phyloP scores from a whole-genome alignment of 441 rosid genomes.

The Gossypium lobatum region DNA sequence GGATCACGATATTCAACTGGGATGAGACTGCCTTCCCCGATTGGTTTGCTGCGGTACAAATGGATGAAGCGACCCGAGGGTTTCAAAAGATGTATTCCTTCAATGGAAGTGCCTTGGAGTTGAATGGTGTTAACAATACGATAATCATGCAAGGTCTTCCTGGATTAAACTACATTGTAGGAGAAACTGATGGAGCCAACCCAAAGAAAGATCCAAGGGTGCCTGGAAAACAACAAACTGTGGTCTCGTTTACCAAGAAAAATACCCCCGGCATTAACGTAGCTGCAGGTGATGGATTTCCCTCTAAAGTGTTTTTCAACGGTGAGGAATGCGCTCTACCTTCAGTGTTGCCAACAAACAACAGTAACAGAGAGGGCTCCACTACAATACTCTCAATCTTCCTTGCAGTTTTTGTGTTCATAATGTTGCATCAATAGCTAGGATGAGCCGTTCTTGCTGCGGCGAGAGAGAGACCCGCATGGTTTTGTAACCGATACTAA shows the following conservation, averaged over 20 bases:
- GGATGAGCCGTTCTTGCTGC: neutral
- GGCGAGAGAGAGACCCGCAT: constrained; percentile 5
- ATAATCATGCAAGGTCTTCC: constrained; percentile 69
- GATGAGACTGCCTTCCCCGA: constrained; percentile 58
- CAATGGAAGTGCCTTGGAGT: constrained; percentile 45
- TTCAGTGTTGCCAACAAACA: constrained; percentile 43
- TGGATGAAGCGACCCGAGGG: constrained; percentile 61
- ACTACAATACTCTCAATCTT: constrained; percentile 21
- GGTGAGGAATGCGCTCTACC: constrained; percentile 95
- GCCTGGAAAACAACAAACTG: constrained; percentile 95
- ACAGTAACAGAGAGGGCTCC: constrained; percentile 28
- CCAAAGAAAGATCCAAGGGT: constrained; percentile 50
- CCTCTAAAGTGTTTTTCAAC: constrained; percentile 83
- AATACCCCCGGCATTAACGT: constrained; percentile 57
- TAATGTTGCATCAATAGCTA: constrained; percentile 33
- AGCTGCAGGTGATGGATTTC: constrained; percentile 77
- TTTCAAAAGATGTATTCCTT: constrained; percentile 75
- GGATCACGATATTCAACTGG: constrained; percentile 89
- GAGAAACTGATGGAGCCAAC: constrained; percentile 46
- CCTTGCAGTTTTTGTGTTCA: constrained; percentile 29
- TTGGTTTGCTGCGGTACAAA: constrained; percentile 79
- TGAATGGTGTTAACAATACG: constrained; percentile 48
- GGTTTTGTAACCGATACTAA: constrained; percentile 21
- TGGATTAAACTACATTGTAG: constrained; percentile 74
- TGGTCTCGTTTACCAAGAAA: constrained; percentile 83